Evolutionary conservation across 1,139 yeast species (phyloP).

Genomic region (Candida anutae): DNA sequence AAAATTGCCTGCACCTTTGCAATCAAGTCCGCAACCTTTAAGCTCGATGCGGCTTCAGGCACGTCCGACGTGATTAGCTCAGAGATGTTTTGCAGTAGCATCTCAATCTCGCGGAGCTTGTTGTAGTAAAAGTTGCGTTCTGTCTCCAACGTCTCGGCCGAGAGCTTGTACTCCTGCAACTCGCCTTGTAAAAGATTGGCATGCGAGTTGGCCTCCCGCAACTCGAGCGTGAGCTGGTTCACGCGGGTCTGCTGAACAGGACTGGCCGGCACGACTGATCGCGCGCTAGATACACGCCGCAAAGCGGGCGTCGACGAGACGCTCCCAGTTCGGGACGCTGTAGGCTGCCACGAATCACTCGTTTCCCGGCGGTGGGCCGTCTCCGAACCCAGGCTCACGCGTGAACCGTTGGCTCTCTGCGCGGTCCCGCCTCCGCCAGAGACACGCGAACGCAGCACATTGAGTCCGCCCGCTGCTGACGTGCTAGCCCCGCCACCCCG

Average conservation of each 20-base stretch:
- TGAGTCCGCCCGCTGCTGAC: constrained; percentile 4
- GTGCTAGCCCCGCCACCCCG: constrained; percentile 3
- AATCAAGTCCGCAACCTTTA: constrained; percentile 35
- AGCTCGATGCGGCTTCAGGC: constrained; percentile 19
- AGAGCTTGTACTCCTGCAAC: constrained; percentile 42
- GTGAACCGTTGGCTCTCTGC: background rate
- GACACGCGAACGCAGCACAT: constrained; percentile 1
- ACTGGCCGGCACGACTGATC: constrained; percentile 2
- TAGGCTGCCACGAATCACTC: constrained; percentile 1
- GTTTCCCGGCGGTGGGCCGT: background rate
- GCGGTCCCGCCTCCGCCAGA: background rate
- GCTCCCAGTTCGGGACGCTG: background rate
- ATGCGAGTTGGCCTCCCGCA: constrained; percentile 5
- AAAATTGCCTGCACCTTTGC: constrained; percentile 65
- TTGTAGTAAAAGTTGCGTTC: constrained; percentile 90
- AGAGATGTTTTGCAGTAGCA: constrained; percentile 60
- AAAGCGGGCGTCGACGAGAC: background rate
- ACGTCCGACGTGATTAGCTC: constrained; percentile 29
- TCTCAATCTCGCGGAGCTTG: constrained; percentile 83
- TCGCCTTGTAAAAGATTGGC: constrained; percentile 23
- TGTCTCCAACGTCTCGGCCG: constrained; percentile 54
- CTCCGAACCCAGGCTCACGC: background rate
- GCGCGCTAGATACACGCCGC: background rate
- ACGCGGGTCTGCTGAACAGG: constrained; percentile 2
- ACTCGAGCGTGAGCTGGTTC: constrained; percentile 7